Evolutionary conservation across 768 basidiomycete species (phyloP).

Genomic region (Clathrus columnatus): DNA sequence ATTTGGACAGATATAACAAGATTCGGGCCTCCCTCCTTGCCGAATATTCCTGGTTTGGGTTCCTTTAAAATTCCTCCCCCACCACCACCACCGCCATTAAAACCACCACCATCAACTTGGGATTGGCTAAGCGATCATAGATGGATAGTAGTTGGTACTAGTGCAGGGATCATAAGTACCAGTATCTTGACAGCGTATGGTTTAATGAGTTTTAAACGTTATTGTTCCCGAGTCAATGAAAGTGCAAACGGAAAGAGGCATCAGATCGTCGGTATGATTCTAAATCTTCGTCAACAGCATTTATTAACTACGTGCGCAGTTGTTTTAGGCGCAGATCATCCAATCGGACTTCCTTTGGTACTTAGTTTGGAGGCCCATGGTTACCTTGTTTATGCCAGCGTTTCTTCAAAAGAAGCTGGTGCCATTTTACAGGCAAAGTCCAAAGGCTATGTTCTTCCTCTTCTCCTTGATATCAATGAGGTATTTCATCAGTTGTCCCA

Average conservation of each 20-base stretch:
- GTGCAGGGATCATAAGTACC: conserved; percentile 52
- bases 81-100: conserved; percentile 44
- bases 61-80: conserved; percentile 62
- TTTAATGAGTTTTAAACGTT: conserved; percentile 17
- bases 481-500: conserved; percentile 32
- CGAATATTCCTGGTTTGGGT: conserved; percentile 54
- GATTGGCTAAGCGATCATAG: conserved; percentile 54
- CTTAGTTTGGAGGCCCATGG: conserved; percentile 67
- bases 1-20: conserved; percentile 75
- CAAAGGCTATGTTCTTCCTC: conserved; percentile 70
- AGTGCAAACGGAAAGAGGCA: conserved; percentile 26
- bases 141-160: conserved; percentile 38
- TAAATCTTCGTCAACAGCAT: conserved; percentile 20
- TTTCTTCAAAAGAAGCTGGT: conserved; percentile 58
- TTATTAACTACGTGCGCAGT: conserved; percentile 56
- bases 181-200: conserved; percentile 55
- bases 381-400: conserved; percentile 78
- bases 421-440: conserved; percentile 53
- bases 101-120: conserved; percentile 37
- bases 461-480: conserved; percentile 74
- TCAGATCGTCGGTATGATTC: conserved; percentile 19
- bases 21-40: conserved; percentile 53
- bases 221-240: conserved; percentile 16
- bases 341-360: conserved; percentile 64
- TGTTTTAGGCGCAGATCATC: conserved; percentile 72